Percentiles rank a stretch among this genome's conserved stretches.
phyloP scores from a whole-genome alignment of 2,329 filamentous ascomycete species.

The Alternaria longipes region DNA sequence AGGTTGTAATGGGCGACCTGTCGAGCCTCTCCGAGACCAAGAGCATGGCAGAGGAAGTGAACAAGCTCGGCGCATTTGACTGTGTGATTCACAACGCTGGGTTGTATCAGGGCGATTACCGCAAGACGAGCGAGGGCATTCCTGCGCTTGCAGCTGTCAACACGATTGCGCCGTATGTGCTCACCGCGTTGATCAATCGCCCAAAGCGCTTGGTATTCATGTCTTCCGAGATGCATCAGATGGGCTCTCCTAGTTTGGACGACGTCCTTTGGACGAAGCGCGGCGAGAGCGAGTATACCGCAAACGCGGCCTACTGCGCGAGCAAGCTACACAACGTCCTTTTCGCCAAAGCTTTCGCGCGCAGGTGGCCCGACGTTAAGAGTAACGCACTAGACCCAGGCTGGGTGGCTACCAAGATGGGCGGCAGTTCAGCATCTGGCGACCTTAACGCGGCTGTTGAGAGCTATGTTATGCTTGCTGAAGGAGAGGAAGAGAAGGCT shows the following conservation, averaged over 20 bases:
- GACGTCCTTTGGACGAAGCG: conserved; percentile 54
- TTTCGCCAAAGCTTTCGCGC: conserved; percentile 64
- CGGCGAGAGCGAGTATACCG: conserved; percentile 45
- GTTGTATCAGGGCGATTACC: conserved; percentile 55
- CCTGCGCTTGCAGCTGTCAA: conserved; percentile 65
- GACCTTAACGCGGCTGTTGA: conserved; percentile 59
- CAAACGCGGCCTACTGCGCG: conserved; percentile 60
- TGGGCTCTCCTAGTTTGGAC: conserved; percentile 56
- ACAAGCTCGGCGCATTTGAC: conserved; percentile 62
- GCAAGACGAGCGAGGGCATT: conserved; percentile 58
- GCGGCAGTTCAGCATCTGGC: conserved; percentile 59
- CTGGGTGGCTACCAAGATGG: conserved; percentile 66
- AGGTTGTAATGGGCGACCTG: conserved; percentile 64
- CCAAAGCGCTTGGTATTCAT: conserved; percentile 64
- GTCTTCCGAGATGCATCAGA: conserved; percentile 61
- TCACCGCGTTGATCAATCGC: conserved; percentile 61
- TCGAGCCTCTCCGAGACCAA: conserved; percentile 62
- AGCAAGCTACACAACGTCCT: conserved; percentile 66
- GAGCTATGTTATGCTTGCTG: conserved; percentile 60
- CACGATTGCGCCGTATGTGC: conserved; percentile 65
- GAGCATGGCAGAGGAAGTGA: conserved; percentile 61
- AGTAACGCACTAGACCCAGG: conserved; percentile 62
- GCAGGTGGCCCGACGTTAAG: conserved; percentile 56
- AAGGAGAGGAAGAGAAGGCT: conserved; percentile 47
- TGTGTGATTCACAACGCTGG: conserved; percentile 68